phyloP scores from a whole-genome alignment of 108 stramenopile species.

The Skeletonema potamos region DNA sequence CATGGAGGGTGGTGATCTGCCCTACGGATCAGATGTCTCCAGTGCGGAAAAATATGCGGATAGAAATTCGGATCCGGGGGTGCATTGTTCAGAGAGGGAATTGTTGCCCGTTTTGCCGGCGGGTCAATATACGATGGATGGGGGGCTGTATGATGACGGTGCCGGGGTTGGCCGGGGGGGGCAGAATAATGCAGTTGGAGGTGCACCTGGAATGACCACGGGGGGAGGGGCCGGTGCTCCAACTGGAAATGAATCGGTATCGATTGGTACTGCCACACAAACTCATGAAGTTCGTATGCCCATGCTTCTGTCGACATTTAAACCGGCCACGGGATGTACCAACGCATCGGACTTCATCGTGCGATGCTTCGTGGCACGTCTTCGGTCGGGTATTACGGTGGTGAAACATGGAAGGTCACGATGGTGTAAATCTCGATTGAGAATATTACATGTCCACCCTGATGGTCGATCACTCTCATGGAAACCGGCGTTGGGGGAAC shows the following conservation, averaged over 20 bases:
- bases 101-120: constrained; percentile 4
- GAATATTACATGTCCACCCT: constrained; percentile 85
- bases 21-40: constrained; percentile 19
- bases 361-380: constrained; percentile 87
- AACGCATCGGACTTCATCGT: constrained; percentile 92
- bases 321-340: constrained; percentile 89
- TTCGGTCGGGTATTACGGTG: constrained; percentile 83
- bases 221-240: background rate
- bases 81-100: constrained; percentile 15
- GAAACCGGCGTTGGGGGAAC: constrained; percentile 89
- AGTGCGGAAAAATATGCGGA: constrained; percentile 34
- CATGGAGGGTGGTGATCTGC: background rate
- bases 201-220: background rate
- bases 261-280: constrained; percentile 80
- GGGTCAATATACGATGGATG: background rate
- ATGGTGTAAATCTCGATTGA: constrained; percentile 88
- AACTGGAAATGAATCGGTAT: constrained; percentile 43
- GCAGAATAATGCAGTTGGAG: background rate
- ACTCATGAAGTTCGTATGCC: constrained; percentile 89
- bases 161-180: background rate
- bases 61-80: constrained; percentile 39
- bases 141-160: background rate
- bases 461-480: constrained; percentile 82
- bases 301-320: constrained; percentile 85
- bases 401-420: constrained; percentile 87